Evolutionary conservation across 768 basidiomycete genomes (phyloP).

Genomic region (Mycena haematopus): DNA sequence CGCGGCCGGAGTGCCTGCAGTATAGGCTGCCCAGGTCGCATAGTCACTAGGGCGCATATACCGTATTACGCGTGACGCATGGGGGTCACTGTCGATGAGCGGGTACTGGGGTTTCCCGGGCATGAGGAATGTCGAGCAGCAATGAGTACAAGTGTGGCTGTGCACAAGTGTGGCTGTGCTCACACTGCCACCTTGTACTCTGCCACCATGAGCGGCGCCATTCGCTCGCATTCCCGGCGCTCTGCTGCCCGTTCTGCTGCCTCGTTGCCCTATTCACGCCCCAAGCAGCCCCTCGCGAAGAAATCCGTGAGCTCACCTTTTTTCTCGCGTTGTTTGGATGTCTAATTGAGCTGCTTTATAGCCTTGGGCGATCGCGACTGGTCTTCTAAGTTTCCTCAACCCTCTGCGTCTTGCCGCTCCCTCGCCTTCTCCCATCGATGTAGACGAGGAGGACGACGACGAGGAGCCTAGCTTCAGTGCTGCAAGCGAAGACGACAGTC

Average conservation of each 20-base stretch:
- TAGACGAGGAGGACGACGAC: conserved; percentile 30
- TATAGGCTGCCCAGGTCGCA: conserved; percentile 79
- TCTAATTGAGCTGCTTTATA: conserved; percentile 30
- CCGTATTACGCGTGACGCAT: conserved; percentile 83
- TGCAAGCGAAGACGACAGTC: conserved; percentile 10
- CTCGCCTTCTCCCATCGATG: conserved; percentile 30
- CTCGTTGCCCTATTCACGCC: conserved; percentile 65
- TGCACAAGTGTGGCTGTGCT: conserved; percentile 7
- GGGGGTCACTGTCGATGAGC: conserved; percentile 93
- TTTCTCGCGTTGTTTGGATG: conserved; percentile 18
- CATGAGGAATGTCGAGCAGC: background rate
- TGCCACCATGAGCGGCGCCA: conserved; percentile 58
- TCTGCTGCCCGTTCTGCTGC: conserved; percentile 42
- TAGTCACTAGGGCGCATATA: conserved; percentile 92
- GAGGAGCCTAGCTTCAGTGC: conserved; percentile 19
- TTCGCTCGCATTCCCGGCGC: conserved; percentile 52
- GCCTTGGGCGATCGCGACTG: conserved; percentile 57
- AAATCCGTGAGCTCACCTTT: conserved; percentile 51
- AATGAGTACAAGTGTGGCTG: too few species aligned
- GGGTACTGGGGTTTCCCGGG: conserved; percentile 75
- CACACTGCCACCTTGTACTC: conserved; percentile 4
- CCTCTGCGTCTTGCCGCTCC: conserved; percentile 46
- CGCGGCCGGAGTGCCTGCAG: conserved; percentile 81
- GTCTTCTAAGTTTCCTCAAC: conserved; percentile 57
- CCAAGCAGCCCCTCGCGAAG: conserved; percentile 36